Evolutionary conservation across 2,329 filamentous ascomycete species (phyloP), one percentile per base, ranked within the genome.

Genomic region (Coniella vitis): DNA sequence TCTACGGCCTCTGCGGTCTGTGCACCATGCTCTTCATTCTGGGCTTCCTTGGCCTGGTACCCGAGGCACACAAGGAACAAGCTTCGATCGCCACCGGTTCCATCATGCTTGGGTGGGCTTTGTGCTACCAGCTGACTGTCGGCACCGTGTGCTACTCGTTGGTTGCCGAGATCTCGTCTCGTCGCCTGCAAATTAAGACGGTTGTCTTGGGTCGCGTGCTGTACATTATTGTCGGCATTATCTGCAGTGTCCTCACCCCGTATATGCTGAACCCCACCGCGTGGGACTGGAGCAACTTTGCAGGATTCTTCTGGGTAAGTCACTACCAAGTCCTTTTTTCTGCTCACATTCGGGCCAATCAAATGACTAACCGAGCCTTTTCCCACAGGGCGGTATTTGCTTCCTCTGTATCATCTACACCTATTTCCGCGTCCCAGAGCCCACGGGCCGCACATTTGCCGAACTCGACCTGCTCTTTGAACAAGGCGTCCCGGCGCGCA

Each of bases 121-220:
- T 93, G 39, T 79, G 84, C 59, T 95, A 95, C 68, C 88, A 95
- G 63, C 74, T 91, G 41, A 87, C 87, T 0, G 89, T 95, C 42
- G 90, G 90, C 35, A 93, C 90, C 0, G 88, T 95, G 7, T 89
- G 86, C 66, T 95, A 94, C 69, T 93, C 88, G 0, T 78, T 95
- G 10, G 90, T 95, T 4, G 81, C 86, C 1, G 90, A 95, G 64
- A 68, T 95, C 19, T 90, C 88, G 0, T 89, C 88, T 0, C 80
- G 87, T 13, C 79, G 90, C 2, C 75, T 96, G 31, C 86, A 90
- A 61, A 90, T 94, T 71, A 95, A 95, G 72, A 95, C 90, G 0
- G 86, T 95, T 19, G 90, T 93, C 1, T 76, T 95, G 2, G 89
- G 86, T 1, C 84, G 90, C 48, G 87, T 88, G 57, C 70, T 89